Evolutionary conservation across 169 alveolate genomes (phyloP).

Genomic region (Plasmodium falciparum): DNA sequence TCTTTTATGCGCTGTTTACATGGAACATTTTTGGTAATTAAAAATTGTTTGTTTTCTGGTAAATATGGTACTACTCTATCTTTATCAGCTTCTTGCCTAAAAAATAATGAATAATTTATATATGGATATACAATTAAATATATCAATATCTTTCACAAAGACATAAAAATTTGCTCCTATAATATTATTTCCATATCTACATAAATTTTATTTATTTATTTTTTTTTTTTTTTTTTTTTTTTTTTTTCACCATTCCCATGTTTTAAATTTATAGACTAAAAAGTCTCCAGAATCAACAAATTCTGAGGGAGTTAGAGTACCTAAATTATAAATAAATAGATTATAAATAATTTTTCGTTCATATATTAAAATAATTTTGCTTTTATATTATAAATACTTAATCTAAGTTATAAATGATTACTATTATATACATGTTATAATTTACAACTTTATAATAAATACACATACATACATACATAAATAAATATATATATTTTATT

Average conservation of each 20-base stretch:
- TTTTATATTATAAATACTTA: too few relatives aligned
- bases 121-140: not conserved
- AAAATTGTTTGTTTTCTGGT: slow-evolving; percentile 78
- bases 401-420: too few relatives aligned
- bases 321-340: slow-evolving; percentile 20
- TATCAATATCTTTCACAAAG: not conserved
- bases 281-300: slow-evolving; percentile 84
- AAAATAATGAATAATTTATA: not conserved
- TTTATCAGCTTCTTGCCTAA: slow-evolving; percentile 72
- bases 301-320: slow-evolving; percentile 79
- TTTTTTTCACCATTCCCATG: slow-evolving; percentile 80
- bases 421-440: too few relatives aligned
- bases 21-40: slow-evolving; percentile 76
- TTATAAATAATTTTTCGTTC: not conserved
- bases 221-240: not conserved
- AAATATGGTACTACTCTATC: slow-evolving; percentile 75
- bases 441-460: too few relatives aligned
- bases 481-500: not conserved
- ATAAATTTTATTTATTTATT: not conserved
- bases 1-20: slow-evolving; percentile 78
- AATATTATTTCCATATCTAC: not conserved
- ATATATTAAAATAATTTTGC: slow-evolving; percentile 80
- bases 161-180: too few relatives aligned
- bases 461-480: not conserved
- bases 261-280: slow-evolving; percentile 77